Conservation (phyloP, 2,329 filamentous ascomycete genomes). For the Neonectria punicea region DNA sequence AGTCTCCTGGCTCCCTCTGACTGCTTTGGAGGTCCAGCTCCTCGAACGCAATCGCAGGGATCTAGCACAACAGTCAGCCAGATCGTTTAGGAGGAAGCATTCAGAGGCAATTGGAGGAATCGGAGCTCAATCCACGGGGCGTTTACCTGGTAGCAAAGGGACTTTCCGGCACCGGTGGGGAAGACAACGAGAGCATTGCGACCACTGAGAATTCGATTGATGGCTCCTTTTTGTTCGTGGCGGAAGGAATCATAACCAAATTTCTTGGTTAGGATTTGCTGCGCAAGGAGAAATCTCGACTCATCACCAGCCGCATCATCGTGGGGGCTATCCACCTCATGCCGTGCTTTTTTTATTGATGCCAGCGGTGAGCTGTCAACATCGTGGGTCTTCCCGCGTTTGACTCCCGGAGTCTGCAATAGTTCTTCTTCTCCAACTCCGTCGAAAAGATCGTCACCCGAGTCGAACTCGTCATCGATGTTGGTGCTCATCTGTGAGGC, state of each 20-base stretch:
- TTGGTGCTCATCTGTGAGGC: slow-evolving; percentile 12
- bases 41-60: slow-evolving; percentile 59
- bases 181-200: slow-evolving; percentile 57
- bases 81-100: background rate
- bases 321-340: background rate
- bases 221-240: slow-evolving; percentile 57
- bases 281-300: slow-evolving; percentile 30
- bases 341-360: slow-evolving; percentile 28
- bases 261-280: slow-evolving; percentile 48
- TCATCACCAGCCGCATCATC: background rate
- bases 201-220: slow-evolving; percentile 50
- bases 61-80: slow-evolving; percentile 43
- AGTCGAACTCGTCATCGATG: slow-evolving; percentile 40
- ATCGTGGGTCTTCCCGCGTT: slow-evolving; percentile 21
- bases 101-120: background rate
- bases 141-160: slow-evolving; percentile 58
- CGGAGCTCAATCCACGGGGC: background rate
- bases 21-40: slow-evolving; percentile 51
- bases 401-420: slow-evolving; percentile 11
- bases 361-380: background rate
- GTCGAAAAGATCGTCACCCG: slow-evolving; percentile 43
- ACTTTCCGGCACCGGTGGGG: slow-evolving; percentile 62
- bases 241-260: slow-evolving; percentile 55
- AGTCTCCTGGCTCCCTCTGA: slow-evolving; percentile 42
- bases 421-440: slow-evolving; percentile 31